phyloP scores from a whole-genome alignment of 148 eudicot species.

The Vaccinium corymbosum region DNA sequence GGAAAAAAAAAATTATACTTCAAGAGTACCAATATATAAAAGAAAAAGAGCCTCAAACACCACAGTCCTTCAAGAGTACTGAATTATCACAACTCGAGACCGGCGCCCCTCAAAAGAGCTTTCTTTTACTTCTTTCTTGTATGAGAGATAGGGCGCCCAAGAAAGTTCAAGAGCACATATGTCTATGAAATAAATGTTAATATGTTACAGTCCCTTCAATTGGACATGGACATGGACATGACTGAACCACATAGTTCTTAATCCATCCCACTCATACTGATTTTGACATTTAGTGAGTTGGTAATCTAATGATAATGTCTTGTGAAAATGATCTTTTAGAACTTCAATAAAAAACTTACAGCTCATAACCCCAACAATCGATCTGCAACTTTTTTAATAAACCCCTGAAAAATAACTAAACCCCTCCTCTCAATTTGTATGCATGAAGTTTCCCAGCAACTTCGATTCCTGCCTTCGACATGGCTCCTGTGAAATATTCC shows the following conservation, averaged over 20 bases:
- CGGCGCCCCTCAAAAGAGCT: background rate
- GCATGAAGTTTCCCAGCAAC: background rate
- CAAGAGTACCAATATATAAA: too few relatives aligned
- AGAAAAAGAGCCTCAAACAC: background rate
- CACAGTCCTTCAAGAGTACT: background rate
- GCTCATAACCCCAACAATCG: conserved; percentile 6
- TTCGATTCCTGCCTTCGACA: background rate
- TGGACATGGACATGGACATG: background rate
- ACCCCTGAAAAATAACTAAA: background rate
- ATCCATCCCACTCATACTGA: conserved; percentile 2
- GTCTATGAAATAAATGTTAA: background rate
- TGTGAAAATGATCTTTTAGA: background rate
- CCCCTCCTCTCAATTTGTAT: background rate
- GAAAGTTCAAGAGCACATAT: background rate
- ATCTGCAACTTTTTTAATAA: background rate
- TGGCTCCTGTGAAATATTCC: background rate
- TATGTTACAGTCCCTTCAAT: background rate
- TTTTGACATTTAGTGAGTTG: background rate
- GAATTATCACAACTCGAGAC: too few relatives aligned
- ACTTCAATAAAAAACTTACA: background rate
- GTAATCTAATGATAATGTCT: background rate
- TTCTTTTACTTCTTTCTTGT: background rate
- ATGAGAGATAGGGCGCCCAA: background rate
- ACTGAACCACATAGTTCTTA: background rate
- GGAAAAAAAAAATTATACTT: too few relatives aligned